phyloP scores from a whole-genome alignment of 163 green algal species.

The Scenedesmus sp. region DNA sequence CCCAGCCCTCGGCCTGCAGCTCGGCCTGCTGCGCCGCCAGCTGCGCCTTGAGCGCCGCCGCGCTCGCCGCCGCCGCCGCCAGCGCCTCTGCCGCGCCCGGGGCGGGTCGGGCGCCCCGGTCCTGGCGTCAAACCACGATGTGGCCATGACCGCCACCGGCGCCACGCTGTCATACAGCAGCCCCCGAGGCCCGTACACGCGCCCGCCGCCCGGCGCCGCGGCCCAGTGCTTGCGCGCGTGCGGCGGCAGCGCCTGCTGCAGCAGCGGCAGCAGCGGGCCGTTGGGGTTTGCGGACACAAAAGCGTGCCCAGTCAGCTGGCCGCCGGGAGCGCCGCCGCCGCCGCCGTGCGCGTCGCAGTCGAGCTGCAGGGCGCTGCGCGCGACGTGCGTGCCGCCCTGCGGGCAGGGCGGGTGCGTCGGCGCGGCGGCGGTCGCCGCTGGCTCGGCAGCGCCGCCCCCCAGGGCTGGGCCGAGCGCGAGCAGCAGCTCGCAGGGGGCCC shows the following conservation, averaged over 20 bases:
- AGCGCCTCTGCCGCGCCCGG: not conserved
- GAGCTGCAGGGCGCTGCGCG: not conserved
- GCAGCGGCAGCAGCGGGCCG: conserved; percentile 1
- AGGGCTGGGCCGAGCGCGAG: not conserved
- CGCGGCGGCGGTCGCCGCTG: not conserved
- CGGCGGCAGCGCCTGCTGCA: conserved; percentile 25
- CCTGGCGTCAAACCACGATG: conserved; percentile 7
- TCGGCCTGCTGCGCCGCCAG: not conserved
- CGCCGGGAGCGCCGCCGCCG: conserved; percentile 17
- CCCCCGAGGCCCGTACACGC: conserved; percentile 11
- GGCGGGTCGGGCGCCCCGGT: not conserved
- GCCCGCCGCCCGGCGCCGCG: not conserved
- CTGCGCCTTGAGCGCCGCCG: not conserved
- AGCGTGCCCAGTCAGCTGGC: not conserved
- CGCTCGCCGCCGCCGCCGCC: not conserved
- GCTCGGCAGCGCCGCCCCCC: not conserved
- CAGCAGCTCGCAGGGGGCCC: not conserved
- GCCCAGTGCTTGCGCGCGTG: conserved; percentile 26
- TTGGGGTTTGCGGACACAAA: conserved; percentile 9
- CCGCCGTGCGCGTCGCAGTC: not conserved
- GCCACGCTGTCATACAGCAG: conserved; percentile 16
- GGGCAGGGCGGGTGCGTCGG: not conserved
- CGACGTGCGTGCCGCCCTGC: not conserved
- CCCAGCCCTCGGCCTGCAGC: conserved; percentile 7
- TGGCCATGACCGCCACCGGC: not conserved